Percentiles rank a stretch among this genome's conserved stretches.
phyloP scores from a whole-genome alignment of 257 asterid species.

The Nicotiana tomentosiformis region DNA sequence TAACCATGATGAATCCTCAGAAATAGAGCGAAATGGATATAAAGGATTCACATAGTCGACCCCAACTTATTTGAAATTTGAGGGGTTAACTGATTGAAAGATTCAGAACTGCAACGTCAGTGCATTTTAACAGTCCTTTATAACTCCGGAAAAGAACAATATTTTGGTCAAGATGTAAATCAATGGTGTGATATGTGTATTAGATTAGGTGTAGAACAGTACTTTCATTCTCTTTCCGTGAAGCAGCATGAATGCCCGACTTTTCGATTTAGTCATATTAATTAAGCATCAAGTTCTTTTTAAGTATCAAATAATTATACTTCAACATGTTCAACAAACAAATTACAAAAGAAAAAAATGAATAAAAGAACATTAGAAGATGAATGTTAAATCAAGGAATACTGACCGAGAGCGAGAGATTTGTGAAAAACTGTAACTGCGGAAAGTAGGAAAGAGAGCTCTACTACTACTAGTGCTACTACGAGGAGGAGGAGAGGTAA shows the following conservation, averaged over 20 bases:
- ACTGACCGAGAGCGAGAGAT: constrained; percentile 20
- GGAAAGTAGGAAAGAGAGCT: constrained; percentile 6
- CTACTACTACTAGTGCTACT: neutral
- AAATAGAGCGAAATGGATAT: neutral
- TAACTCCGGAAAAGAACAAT: too few relatives aligned
- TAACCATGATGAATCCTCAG: neutral
- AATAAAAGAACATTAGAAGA: neutral
- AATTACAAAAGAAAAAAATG: neutral
- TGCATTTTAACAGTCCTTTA: neutral
- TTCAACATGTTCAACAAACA: neutral
- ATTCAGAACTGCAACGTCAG: neutral
- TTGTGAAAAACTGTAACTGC: neutral
- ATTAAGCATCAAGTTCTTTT: neutral
- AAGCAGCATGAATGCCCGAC: neutral
- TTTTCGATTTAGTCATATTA: neutral
- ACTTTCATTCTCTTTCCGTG: neutral
- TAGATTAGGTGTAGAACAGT: neutral
- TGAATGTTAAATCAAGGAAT: neutral
- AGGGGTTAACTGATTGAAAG: neutral
- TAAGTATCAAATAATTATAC: neutral
- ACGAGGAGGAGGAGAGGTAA: constrained; percentile 14
- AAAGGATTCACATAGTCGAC: neutral
- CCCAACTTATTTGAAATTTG: neutral
- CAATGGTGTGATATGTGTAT: neutral
- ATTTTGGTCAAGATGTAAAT: neutral